Conservation (phyloP, 345 rosid genomes). For the Noccaea bulbosa region DNA sequence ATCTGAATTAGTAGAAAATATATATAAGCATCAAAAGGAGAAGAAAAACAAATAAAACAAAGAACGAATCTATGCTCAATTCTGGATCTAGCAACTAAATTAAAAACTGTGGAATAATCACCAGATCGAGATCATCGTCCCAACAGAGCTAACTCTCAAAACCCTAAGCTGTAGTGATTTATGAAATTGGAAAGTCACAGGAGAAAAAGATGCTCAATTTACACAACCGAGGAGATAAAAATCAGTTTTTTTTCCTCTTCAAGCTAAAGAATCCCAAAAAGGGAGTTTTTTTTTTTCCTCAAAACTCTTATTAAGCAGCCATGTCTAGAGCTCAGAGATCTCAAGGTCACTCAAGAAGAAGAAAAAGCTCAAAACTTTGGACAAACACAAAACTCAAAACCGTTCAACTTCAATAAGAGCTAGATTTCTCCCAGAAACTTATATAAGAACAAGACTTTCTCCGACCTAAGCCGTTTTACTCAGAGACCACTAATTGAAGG, state of each 20-base stretch:
- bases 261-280: not conserved
- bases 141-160: constrained; percentile 15
- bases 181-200: not conserved
- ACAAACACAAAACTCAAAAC: constrained; percentile 24
- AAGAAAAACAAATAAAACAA: not conserved
- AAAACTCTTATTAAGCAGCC: constrained; percentile 13
- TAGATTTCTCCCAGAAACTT: not conserved
- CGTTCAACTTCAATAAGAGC: constrained; percentile 13
- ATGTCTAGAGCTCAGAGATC: constrained; percentile 32
- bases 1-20: constrained; percentile 6
- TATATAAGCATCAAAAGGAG: not conserved
- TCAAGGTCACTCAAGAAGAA: constrained; percentile 12
- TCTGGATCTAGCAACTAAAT: constrained; percentile 32
- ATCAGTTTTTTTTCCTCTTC: not conserved
- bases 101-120: constrained; percentile 4
- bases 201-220: constrained; percentile 12
- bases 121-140: constrained; percentile 16
- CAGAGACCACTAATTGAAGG: not conserved
- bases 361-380: not conserved
- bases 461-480: constrained; percentile 1
- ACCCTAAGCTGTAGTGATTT: not conserved
- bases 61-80: constrained; percentile 17
- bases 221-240: not conserved
- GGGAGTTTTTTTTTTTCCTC: not conserved
- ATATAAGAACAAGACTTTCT: not conserved